A percentile compares a stretch with the other conserved stretches of the same genome.
phyloP scores from a whole-genome alignment of 75 land plant genomes.

The Pseudotsuga menziesii region DNA sequence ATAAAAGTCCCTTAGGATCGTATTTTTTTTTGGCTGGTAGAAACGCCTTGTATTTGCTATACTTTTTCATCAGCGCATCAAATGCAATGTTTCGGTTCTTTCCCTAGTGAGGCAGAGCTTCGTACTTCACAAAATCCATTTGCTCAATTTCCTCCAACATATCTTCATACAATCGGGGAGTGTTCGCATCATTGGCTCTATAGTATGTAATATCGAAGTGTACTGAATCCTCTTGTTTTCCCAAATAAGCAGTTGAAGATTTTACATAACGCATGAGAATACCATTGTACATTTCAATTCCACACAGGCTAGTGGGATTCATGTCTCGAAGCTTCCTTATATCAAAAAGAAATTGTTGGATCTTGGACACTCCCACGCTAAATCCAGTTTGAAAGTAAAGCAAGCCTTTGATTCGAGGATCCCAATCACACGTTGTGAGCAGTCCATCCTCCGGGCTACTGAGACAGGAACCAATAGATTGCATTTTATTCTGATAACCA shows the following conservation, averaged over 20 bases:
- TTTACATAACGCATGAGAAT: constrained; percentile 48
- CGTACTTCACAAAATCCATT: constrained; percentile 60
- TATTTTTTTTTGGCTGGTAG: constrained; percentile 29
- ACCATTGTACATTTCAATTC: constrained; percentile 54
- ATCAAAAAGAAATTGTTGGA: constrained; percentile 46
- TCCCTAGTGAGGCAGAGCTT: constrained; percentile 66
- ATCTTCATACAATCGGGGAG: constrained; percentile 54
- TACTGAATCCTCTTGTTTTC: constrained; percentile 53
- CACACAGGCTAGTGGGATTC: constrained; percentile 44
- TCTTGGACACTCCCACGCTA: constrained; percentile 27
- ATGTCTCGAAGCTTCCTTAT: constrained; percentile 46
- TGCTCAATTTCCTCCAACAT: constrained; percentile 74
- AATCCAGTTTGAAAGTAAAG: constrained; percentile 55
- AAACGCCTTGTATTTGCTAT: constrained; percentile 31
- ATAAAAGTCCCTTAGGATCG: constrained; percentile 53
- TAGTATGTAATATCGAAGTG: constrained; percentile 61
- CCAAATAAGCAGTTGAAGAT: constrained; percentile 51
- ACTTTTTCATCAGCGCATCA: constrained; percentile 27
- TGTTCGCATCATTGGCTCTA: constrained; percentile 33
- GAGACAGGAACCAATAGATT: constrained; percentile 55
- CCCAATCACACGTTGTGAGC: constrained; percentile 45
- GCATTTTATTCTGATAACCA: constrained; percentile 55
- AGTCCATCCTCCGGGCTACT: constrained; percentile 15
- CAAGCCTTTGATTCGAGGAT: constrained; percentile 55
- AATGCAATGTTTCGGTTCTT: constrained; percentile 65